Conservation (phyloP, 768 basidiomycete genomes). For the Daedaleopsis nitida region DNA sequence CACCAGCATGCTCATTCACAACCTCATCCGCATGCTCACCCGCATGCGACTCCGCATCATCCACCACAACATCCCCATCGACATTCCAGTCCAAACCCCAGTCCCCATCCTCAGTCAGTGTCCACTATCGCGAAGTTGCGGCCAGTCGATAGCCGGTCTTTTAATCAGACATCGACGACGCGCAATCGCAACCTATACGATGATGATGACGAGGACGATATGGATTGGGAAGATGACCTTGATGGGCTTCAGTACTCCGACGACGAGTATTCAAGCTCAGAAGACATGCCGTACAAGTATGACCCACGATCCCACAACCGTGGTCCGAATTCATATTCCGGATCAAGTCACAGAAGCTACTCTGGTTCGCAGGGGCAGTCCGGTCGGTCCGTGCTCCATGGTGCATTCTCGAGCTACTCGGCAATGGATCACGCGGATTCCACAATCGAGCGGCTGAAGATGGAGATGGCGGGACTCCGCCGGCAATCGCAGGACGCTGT, state of each 20-base stretch:
- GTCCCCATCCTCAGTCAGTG: constrained; percentile 16
- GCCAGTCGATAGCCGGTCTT: constrained; percentile 31
- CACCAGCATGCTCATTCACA: constrained; percentile 1
- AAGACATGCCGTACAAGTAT: constrained; percentile 45
- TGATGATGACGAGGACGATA: constrained; percentile 40
- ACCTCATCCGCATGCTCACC: constrained; percentile 1
- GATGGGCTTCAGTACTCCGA: constrained; percentile 27
- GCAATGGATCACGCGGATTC: constrained; percentile 35
- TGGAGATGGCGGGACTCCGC: constrained; percentile 64
- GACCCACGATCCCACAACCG: constrained; percentile 36
- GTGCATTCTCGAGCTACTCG: constrained; percentile 26
- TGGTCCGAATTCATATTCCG: constrained; percentile 7
- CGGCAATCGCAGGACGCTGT: constrained; percentile 71
- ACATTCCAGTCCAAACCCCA: not conserved
- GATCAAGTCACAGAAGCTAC: constrained; percentile 15
- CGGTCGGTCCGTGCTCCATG: constrained; percentile 25
- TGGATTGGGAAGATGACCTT: constrained; percentile 37
- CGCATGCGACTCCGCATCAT: not conserved
- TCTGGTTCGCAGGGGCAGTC: constrained; percentile 15
- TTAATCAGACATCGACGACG: constrained; percentile 28
- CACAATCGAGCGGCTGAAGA: constrained; percentile 61
- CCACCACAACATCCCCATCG: constrained; percentile 21
- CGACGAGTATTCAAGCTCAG: constrained; percentile 66
- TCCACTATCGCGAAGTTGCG: constrained; percentile 23
- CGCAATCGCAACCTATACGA: constrained; percentile 32